Evolutionary conservation across 768 basidiomycete species (phyloP).

Genomic region (Lentinula boryana): DNA sequence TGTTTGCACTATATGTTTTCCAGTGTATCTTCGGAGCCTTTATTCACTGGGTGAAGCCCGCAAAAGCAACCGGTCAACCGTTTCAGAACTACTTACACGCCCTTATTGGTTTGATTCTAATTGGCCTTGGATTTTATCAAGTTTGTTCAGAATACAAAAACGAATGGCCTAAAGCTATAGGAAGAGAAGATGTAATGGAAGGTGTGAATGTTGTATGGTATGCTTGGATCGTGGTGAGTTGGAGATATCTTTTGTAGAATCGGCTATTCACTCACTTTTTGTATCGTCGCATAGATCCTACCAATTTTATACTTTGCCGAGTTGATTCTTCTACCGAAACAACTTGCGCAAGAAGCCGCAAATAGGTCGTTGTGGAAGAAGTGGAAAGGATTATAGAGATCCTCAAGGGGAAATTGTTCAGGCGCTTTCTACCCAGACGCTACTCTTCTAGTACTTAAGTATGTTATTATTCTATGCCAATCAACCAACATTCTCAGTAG

Average conservation of each 20-base stretch:
- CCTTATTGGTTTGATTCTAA: constrained; percentile 42
- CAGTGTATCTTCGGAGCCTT: constrained; percentile 46
- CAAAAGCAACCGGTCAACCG: constrained; percentile 28
- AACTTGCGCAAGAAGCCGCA: constrained; percentile 37
- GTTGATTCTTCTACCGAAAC: constrained; percentile 37
- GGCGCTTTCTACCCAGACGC: too few relatives aligned
- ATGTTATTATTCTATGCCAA: too few relatives aligned
- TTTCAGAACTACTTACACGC: constrained; percentile 57
- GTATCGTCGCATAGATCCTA: constrained; percentile 25
- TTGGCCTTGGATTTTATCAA: constrained; percentile 45
- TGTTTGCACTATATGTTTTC: constrained; percentile 43
- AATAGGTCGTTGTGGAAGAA: not conserved
- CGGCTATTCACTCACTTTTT: constrained; percentile 3
- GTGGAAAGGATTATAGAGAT: too few relatives aligned
- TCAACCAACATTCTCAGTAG: too few relatives aligned
- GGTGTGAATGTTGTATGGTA: constrained; percentile 37
- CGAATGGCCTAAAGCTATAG: constrained; percentile 46
- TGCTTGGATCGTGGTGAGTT: constrained; percentile 42
- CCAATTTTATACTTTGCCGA: constrained; percentile 37
- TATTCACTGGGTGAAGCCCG: constrained; percentile 49
- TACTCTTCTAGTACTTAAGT: too few relatives aligned
- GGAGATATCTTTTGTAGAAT: not conserved
- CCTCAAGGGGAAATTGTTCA: too few relatives aligned
- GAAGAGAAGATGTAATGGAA: constrained; percentile 29
- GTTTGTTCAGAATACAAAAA: constrained; percentile 36